These are phyloP conservation scores for Curvularia lunata DNA, from an alignment of 2,329 filamentous ascomycete species.

Conservation along the genomic window DNA sequence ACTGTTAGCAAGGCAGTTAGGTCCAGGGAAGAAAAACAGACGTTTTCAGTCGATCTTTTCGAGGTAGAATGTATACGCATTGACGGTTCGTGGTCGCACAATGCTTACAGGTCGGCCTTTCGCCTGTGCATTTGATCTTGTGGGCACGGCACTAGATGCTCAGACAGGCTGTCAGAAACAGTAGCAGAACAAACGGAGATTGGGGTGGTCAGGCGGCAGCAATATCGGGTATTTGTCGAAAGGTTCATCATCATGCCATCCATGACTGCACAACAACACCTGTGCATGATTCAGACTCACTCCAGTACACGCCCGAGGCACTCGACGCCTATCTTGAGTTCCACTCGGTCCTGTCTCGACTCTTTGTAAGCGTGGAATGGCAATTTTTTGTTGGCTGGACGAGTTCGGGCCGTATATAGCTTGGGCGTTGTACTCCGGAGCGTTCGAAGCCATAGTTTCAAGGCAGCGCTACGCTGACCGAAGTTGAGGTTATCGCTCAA, in stretches of 20 bases:
- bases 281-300: slow-evolving; percentile 23
- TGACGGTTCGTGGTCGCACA: slow-evolving; percentile 42
- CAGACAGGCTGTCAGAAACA: slow-evolving; percentile 18
- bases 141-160: slow-evolving; percentile 44
- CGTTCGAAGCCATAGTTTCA: slow-evolving; percentile 21
- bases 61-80: slow-evolving; percentile 50
- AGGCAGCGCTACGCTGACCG: slow-evolving; percentile 6
- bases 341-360: slow-evolving; percentile 15
- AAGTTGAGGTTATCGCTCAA: slow-evolving; percentile 11
- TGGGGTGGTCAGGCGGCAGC: slow-evolving; percentile 7
- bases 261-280: neutral
- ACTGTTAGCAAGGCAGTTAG: slow-evolving; percentile 17
- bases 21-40: slow-evolving; percentile 20
- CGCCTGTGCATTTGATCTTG: slow-evolving; percentile 52
- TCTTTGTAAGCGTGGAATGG: slow-evolving; percentile 42
- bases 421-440: slow-evolving; percentile 9
- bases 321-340: slow-evolving; percentile 34
- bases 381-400: slow-evolving; percentile 33
- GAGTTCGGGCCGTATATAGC: slow-evolving; percentile 16
- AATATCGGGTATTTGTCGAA: neutral
- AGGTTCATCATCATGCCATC: slow-evolving; percentile 1
- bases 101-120: slow-evolving; percentile 46
- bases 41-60: slow-evolving; percentile 49
- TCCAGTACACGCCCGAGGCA: slow-evolving; percentile 40
- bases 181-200: slow-evolving; percentile 2